These are phyloP conservation scores for Sodiomyces alkalinus DNA, from an alignment of 2,329 filamentous ascomycete genomes.

Conservation along the genomic window DNA sequence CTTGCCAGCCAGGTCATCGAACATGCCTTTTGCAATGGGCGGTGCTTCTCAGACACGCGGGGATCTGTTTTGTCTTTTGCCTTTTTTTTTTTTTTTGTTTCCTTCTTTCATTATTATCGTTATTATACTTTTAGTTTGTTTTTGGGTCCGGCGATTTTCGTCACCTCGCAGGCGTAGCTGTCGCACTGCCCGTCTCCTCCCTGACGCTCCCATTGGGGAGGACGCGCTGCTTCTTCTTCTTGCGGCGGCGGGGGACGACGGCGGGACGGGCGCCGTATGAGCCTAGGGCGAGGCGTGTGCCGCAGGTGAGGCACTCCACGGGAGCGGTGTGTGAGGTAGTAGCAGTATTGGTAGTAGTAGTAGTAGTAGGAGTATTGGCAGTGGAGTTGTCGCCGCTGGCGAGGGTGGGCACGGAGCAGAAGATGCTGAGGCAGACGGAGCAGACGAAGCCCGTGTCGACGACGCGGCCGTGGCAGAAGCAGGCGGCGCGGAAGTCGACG, in stretches of 20 bases:
- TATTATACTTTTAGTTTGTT: no score
- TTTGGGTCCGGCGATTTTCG: no score
- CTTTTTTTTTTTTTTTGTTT: no score
- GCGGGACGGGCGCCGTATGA: constrained; percentile 62
- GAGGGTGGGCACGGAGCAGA: constrained; percentile 50
- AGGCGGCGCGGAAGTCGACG: constrained; percentile 95
- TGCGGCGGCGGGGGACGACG: constrained; percentile 57
- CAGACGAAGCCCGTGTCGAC: constrained; percentile 92
- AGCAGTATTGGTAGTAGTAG: background rate
- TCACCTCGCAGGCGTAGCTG: constrained; percentile 32
- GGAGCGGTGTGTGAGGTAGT: no score
- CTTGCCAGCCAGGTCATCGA: no score
- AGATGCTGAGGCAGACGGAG: constrained; percentile 90
- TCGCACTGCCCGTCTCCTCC: constrained; percentile 43
- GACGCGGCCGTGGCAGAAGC: constrained; percentile 86
- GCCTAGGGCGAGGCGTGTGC: constrained; percentile 61
- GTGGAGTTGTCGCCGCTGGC: constrained; percentile 19
- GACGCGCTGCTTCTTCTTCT: constrained; percentile 55
- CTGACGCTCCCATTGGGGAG: constrained; percentile 28
- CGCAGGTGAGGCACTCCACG: constrained; percentile 77
- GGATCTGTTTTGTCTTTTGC: no score
- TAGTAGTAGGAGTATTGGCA: background rate
- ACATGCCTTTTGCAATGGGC: no score
- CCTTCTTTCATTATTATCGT: no score
- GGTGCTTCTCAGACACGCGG: no score